Evolutionary conservation across 192 early-diverging fungal genomes (phyloP), one percentile per base, ranked within the genome.

Genomic region (Podila verticillata): DNA sequence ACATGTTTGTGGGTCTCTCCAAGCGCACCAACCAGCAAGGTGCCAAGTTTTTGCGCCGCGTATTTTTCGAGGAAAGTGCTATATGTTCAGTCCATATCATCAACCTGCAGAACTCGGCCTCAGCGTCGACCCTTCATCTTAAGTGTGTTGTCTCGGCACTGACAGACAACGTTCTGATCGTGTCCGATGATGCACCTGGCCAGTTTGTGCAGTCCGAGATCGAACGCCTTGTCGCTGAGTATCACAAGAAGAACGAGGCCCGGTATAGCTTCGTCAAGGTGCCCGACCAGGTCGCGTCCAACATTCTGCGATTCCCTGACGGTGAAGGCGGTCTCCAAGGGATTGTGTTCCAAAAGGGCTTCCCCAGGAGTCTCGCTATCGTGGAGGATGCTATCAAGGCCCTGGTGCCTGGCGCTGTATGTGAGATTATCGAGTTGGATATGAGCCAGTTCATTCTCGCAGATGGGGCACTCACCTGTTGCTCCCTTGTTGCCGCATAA

Each of bases 371-470:
- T 30, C 70, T 67, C 20, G 26, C 24, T 6, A 65, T 82, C 13
- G 19, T 85, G 3, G 28, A 29, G 10, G 35, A 47, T 19, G 47
- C 63, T 6, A 35, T 39, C 22, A 47, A 64, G 35, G 13, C 31
- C 8, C 10, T 29, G 0, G n/a, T 35, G 17, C 24, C 44, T 6
- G 63, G 35, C 15, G 24, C 15, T 1, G 29, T 1, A n/a, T 64
- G 63, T 17, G 19, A 48, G 26, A 51, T 59, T 3, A 48, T 68
- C 4, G 63, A 66, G 35, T 28, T 85, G 60, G 72, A 84, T 17
- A 84, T 84, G 74, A 64, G 67, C 24, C 74, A 85, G 56, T 65
- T 85, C 3, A 85, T 85, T 34, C 78, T 83, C 47, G 81, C 81
- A 4, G 84, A 85, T 44, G 81, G 84, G 0, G 81, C 84, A 5